Conservation (phyloP, 495 filamentous ascomycete genomes). For the Penicillium turbatum region DNA sequence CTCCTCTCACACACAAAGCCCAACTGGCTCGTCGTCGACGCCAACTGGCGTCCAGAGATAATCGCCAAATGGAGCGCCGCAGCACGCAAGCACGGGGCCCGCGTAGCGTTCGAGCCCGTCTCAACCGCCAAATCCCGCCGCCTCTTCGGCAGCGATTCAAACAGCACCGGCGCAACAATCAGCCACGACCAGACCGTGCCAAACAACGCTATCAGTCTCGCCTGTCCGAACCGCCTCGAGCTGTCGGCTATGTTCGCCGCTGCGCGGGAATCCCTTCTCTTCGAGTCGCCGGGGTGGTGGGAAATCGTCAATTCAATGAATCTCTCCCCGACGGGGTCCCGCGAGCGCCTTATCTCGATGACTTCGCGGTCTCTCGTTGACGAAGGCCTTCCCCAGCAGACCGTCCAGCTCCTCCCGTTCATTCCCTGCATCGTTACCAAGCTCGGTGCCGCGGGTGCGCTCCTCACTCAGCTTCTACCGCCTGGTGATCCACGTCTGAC, state of each 20-base stretch:
- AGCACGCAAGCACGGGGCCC: slow-evolving; percentile 50
- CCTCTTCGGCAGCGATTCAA: slow-evolving; percentile 50
- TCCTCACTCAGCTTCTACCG: slow-evolving; percentile 66
- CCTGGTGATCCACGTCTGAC: slow-evolving; percentile 61
- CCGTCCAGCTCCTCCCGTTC: slow-evolving; percentile 80
- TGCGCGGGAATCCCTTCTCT: slow-evolving; percentile 58
- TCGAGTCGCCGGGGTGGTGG: slow-evolving; percentile 71
- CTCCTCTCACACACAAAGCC: slow-evolving; percentile 53
- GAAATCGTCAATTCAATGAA: slow-evolving; percentile 68
- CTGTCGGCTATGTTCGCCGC: slow-evolving; percentile 67
- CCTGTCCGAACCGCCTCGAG: slow-evolving; percentile 80
- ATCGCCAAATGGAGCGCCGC: slow-evolving; percentile 58
- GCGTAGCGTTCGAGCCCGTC: slow-evolving; percentile 88
- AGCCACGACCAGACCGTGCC: slow-evolving; percentile 51
- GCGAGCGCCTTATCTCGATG: slow-evolving; percentile 60
- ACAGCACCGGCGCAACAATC: slow-evolving; percentile 22
- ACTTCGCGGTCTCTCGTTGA: slow-evolving; percentile 63
- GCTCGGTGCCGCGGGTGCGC: slow-evolving; percentile 71
- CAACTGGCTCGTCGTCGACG: slow-evolving; percentile 74
- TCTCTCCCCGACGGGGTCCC: slow-evolving; percentile 51
- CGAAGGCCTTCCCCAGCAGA: slow-evolving; percentile 74
- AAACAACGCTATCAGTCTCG: slow-evolving; percentile 57
- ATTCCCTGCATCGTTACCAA: slow-evolving; percentile 82
- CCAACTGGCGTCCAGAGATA: slow-evolving; percentile 66
- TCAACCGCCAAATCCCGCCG: slow-evolving; percentile 69